Base-by-base conservation (phyloP, 495 filamentous ascomycete genomes). In the Xylaria scruposa region DNA sequence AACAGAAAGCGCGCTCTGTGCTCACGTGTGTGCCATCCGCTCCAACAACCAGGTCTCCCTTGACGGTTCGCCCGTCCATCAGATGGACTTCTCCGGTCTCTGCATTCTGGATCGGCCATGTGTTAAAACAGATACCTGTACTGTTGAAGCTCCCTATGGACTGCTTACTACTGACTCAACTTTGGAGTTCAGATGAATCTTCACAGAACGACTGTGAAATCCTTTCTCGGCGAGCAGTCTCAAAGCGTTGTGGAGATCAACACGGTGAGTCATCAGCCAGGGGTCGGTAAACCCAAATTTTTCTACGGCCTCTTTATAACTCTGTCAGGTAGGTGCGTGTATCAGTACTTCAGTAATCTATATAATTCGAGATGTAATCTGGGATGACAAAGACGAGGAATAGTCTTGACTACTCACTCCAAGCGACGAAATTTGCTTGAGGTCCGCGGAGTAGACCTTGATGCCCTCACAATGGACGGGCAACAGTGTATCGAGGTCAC, bases 1-100 rank as follows among this genome's bases (percentile, higher is more conserved):
- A 10, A 54, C 29, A 38, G n/a, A 4, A 9, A 54, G 10, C 5
- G 56, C 10, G 54, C 40, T 10, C 6, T 40, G 47, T 75, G 21
- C 76, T 70, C 26, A 78, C 76, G 63, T 89, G 85, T 56, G 87
- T 71, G 0, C 88, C 88, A 76, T 87, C 86, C 7, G 86, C 86
- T 21, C 79, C 80, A n/a, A 89, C 70, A 56, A 88, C 77, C 8
- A 90, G 63, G 70, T 88, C 86, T 1, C 72, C 83, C 72, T 54
- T 51, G 51, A 77, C 75, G 70, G 74, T 75, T 21, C 66, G 68
- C 4, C 82, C 83, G 64, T 82, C 80, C 8, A 75, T 68, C 1
- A 87, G 73, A 2, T 73, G 74, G 7, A 87, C 77, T 4, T 73
- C 76, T 3, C 84, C 84, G 3, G 68, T 74, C 54, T 86, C 83